Evolutionary conservation across 257 asterid species (phyloP), one percentile per base, ranked within the genome.

Genomic region (Solanum virginianum): DNA sequence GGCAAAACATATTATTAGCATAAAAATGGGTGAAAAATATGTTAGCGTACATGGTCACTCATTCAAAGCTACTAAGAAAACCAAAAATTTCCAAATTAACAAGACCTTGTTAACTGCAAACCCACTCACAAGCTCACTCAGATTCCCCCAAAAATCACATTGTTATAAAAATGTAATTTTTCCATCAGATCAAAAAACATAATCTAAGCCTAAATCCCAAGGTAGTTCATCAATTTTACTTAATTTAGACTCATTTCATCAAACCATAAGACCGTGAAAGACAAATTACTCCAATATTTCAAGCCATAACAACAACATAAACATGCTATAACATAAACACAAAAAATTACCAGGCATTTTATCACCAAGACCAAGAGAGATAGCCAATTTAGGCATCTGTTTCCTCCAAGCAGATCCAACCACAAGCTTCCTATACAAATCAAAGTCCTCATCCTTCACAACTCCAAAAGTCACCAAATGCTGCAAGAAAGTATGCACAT

Each of bases 361-460:
- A 88, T 94, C 91, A 36, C 89, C 90, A 80, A 97, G 97, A 26
- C 99, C 99, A 54, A 97, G 98, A 54, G 99, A 92, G 80, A 95
- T 90, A 5, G 99, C 99, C 26, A 97, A 96, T 88, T 94, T 97
- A 3, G 99, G 99, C 99, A 97, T 97, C 94, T 97, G 99, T 88
- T 94, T 97, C 94, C 99, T 88, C 99, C 99, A 97, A 65, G 99
- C 99, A 39, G 98, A 95, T 53, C 95, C 99, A 85, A 97, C 99
- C 66, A 97, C 99, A 51, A 97, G 99, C 91, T 97, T 92, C 90
- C 97, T 93, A 65, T 97, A 97, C 95, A 97, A 92, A 86, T 91
- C 97, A 72, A 95, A 90, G 91, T 97, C 99, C 85, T 89, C 94
- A 81, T 87, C 83, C 93, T 95, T 94, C 39, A 97, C 98, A 84